Base-by-base conservation (phyloP, 2,329 filamentous ascomycete genomes). In the Chalara sp. region DNA sequence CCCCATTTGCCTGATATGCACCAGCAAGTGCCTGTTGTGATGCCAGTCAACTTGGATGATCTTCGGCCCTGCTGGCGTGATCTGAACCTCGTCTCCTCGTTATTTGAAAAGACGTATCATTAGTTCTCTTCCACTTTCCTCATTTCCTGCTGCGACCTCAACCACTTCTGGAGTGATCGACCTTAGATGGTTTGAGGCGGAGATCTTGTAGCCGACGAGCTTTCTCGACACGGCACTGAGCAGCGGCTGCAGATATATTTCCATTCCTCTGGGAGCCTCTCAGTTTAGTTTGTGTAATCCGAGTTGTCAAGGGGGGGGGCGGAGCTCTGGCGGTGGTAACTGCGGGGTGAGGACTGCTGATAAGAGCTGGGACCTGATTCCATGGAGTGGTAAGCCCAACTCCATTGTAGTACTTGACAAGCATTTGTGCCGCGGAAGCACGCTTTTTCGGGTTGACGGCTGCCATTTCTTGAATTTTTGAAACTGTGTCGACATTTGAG, bases 391-490 rank as follows among this genome's bases (percentile, higher is more conserved):
- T 56, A 33, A 55, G 50, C 41, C 53, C 47, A 29, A 32, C 50
- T 55, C 50, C 45, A 37, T 50, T 21, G 33, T 29, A 55, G 31
- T 48, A 44, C 44, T 55, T 55, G 30, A 52, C 44, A 55, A 55
- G 53, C 45, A 55, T 50, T 37, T 55, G 21, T 21, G 53, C 50
- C 21, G 46, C 50, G 40, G 50, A 55, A 50, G 50, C 47, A 50
- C 53, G 50, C 31, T 50, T 29, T 28, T 50, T 32, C 29, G 47
- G 50, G 29, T 55, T 48, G 12, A 48, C 12, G 33, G 47, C 41
- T 53, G 53, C 53, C 37, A 52, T 55, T 50, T 52, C 47, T 29
- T n/a, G 47, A 47, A 54, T 50, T 32, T 47, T 54, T 54, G 44
- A 52, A 54, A 52, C 21, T 3, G 21, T 12, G 3, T 46, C 12